These are phyloP conservation scores for Boletus subluridellus DNA, from an alignment of 1,284 basidiomycete genomes.

Conservation along the genomic window DNA sequence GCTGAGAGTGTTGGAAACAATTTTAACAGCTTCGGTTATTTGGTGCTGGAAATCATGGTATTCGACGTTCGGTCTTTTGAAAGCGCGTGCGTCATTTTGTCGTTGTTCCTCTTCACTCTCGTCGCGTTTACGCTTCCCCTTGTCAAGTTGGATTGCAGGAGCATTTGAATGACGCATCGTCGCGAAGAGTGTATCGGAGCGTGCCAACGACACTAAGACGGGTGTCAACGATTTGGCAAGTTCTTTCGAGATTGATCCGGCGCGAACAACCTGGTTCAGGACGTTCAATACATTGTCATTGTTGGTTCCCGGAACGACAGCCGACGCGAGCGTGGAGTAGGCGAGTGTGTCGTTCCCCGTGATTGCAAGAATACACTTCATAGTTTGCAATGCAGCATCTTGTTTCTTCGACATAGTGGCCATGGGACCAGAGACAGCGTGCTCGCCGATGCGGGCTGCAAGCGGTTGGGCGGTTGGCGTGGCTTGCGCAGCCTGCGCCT, in stretches of 20 bases:
- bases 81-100: slow-evolving; percentile 28
- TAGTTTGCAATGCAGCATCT: slow-evolving; percentile 56
- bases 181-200: slow-evolving; percentile 61
- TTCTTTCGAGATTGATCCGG: slow-evolving; percentile 49
- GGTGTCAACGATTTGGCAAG: slow-evolving; percentile 56
- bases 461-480: slow-evolving; percentile 8
- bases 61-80: slow-evolving; percentile 46
- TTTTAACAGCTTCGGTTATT: slow-evolving; percentile 54
- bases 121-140: slow-evolving; percentile 66
- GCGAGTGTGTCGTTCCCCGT: slow-evolving; percentile 55
- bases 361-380: slow-evolving; percentile 56
- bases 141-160: slow-evolving; percentile 54
- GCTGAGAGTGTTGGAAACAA: slow-evolving; percentile 49
- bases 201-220: slow-evolving; percentile 56
- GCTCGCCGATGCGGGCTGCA: slow-evolving; percentile 1
- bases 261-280: slow-evolving; percentile 46
- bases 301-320: slow-evolving; percentile 46
- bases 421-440: slow-evolving; percentile 1
- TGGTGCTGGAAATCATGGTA: slow-evolving; percentile 47
- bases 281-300: slow-evolving; percentile 52
- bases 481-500: slow-evolving; percentile 49
- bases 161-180: slow-evolving; percentile 59
- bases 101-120: slow-evolving; percentile 46
- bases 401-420: slow-evolving; percentile 40
- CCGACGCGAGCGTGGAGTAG: slow-evolving; percentile 47